Conservation (phyloP, 192 early-diverging fungal species). For the Mortierella antarctica region DNA sequence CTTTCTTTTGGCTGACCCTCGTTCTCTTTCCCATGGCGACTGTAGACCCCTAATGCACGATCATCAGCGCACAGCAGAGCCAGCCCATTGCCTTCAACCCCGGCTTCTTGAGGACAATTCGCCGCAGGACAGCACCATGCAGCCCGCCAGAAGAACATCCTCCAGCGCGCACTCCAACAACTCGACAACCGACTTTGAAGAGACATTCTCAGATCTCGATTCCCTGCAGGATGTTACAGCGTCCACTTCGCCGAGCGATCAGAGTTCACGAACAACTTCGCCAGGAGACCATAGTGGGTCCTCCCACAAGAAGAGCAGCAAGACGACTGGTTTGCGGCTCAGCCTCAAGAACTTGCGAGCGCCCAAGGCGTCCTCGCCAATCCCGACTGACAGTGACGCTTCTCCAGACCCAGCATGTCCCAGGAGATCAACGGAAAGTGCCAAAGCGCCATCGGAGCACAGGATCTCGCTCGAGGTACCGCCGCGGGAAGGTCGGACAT, state of each 20-base stretch:
- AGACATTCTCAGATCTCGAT: slow-evolving; percentile 47
- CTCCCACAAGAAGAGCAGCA: slow-evolving; percentile 7
- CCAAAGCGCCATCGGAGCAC: neutral
- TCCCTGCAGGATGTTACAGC: slow-evolving; percentile 19
- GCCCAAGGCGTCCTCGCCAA: slow-evolving; percentile 13
- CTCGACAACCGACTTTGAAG: slow-evolving; percentile 43
- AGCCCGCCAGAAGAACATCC: slow-evolving; percentile 16
- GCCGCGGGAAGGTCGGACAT: slow-evolving; percentile 25
- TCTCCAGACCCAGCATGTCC: slow-evolving; percentile 15
- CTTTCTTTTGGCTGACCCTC: too few species aligned
- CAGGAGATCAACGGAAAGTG: slow-evolving; percentile 13
- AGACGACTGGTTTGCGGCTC: slow-evolving; percentile 26
- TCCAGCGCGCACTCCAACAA: slow-evolving; percentile 39
- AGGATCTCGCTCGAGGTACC: slow-evolving; percentile 15
- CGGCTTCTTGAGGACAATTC: neutral
- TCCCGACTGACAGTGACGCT: slow-evolving; percentile 19
- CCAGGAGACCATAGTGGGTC: slow-evolving; percentile 14
- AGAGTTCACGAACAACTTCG: slow-evolving; percentile 38
- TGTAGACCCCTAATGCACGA: too few species aligned
- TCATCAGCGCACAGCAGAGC: slow-evolving; percentile 3
- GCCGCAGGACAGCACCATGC: slow-evolving; percentile 9
- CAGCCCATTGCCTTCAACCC: slow-evolving; percentile 6
- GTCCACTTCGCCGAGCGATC: slow-evolving; percentile 24
- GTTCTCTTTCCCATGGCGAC: too few species aligned
- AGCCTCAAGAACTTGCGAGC: slow-evolving; percentile 41